Base-by-base conservation (phyloP, 306 rosid species). In the Chamaecrista fasciculata region DNA sequence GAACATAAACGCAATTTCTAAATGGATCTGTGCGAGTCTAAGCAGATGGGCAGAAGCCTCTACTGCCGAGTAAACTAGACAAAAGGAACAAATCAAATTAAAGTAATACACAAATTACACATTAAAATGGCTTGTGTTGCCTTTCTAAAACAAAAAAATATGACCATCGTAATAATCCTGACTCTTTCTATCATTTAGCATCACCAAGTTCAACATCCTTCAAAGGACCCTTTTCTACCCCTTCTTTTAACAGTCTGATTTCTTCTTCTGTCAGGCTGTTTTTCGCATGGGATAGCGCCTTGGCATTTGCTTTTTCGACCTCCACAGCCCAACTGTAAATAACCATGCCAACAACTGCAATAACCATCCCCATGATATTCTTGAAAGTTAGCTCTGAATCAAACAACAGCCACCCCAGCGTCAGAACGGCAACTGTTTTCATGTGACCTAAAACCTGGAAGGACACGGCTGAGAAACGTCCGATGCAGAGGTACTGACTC, bases 381-480 rank as follows among this genome's bases (percentile, higher is more conserved):
- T 92, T 87, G 77, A 87, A 68, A 50, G 90, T 87, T 65, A 92
- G 83, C 81, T 76, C 95, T 8, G 96, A 89, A 81, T 89, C 97
- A 47, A 92, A 89, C 34, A 92, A 87, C 72, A 92, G 84, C 96
- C 95, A 92, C 29, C 97, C 97, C 78, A 92, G 66, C 1, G 95
- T 89, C 78, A 89, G 90, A 47, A 92, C 97, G 63, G 91, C 87
- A 8, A 92, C 87, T 6, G 97, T 87, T 84, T 92, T 92, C 95
- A 92, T 92, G 90, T 92, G 97, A 53, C 97, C 97, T 70, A 92
- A 76, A 67, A 92, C 96, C 85, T 92, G 97, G 87, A 92, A 92
- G 34, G 97, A 89, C 36, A 84, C 88, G 5, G 97, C 95, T 29
- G 97, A 89, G 75, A 92, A 89, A 70, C 96, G 95, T 23, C 97